These are phyloP conservation scores for Mortierella hygrophila DNA, from an alignment of 192 early-diverging fungal genomes.

Conservation along the genomic window DNA sequence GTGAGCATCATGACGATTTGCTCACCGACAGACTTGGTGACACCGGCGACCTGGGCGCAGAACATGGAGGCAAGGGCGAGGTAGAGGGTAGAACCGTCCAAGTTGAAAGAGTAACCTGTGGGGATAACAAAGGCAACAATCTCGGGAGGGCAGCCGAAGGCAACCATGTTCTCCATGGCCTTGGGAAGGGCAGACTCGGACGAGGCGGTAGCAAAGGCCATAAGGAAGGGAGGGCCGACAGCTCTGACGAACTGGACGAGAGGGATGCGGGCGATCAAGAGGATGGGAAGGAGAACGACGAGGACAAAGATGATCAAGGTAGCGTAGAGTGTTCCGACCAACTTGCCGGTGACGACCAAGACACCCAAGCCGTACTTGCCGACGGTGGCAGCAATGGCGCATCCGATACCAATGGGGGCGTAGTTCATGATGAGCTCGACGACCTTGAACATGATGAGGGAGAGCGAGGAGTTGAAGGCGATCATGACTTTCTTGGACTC, in stretches of 20 bases:
- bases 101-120: constrained; percentile 82
- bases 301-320: constrained; percentile 71
- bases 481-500: constrained; percentile 64
- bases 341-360: constrained; percentile 70
- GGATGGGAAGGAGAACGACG: constrained; percentile 69
- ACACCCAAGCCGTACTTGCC: constrained; percentile 71
- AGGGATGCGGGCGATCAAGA: constrained; percentile 67
- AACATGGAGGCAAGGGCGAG: constrained; percentile 77
- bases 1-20: constrained; percentile 77
- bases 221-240: constrained; percentile 71
- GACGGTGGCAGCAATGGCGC: constrained; percentile 70
- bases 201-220: constrained; percentile 82
- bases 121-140: constrained; percentile 78
- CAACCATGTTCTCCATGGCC: constrained; percentile 78
- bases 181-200: constrained; percentile 79
- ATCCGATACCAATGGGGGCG: constrained; percentile 78
- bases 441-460: constrained; percentile 75
- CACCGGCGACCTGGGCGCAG: constrained; percentile 73
- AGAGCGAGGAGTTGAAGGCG: constrained; percentile 65
- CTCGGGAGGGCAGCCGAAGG: constrained; percentile 73
- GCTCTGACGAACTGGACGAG: constrained; percentile 65
- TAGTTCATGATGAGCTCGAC: constrained; percentile 72
- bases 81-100: constrained; percentile 83
- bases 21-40: constrained; percentile 62
- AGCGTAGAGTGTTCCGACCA: constrained; percentile 74